A percentile compares a stretch with the other conserved stretches of the same genome.
Evolutionary conservation across 495 filamentous ascomycete genomes (phyloP).

Genomic region (Lindgomyces ingoldianus): DNA sequence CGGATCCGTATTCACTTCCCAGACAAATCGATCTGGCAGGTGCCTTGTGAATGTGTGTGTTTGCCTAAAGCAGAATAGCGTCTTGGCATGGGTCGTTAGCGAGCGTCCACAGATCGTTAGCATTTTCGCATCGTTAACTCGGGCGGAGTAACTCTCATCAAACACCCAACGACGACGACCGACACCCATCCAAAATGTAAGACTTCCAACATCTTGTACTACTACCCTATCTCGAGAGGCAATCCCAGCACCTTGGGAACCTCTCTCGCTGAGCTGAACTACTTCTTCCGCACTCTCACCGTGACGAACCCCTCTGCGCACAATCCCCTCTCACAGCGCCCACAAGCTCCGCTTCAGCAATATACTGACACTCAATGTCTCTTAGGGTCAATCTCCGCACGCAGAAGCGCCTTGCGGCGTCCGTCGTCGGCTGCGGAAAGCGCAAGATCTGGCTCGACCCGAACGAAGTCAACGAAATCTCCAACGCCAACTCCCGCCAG

Average conservation of each 20-base stretch:
- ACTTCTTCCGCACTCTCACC: conserved; percentile 8
- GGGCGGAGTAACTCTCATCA: conserved; percentile 20
- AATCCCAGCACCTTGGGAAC: not conserved
- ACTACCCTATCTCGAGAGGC: not conserved
- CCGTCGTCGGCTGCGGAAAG: conserved; percentile 97
- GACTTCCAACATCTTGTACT: conserved; percentile 35
- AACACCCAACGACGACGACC: conserved; percentile 40
- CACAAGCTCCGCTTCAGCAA: not conserved
- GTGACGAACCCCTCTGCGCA: conserved; percentile 25
- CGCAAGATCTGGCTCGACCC: conserved; percentile 99
- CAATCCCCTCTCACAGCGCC: conserved; percentile 6
- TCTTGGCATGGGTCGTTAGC: conserved; percentile 11
- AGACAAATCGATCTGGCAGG: no score
- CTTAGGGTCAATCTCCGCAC: conserved; percentile 97
- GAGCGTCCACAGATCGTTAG: no score
- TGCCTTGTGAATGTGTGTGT: not conserved
- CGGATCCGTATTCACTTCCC: not conserved
- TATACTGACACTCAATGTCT: conserved; percentile 31
- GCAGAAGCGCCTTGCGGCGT: conserved; percentile 99
- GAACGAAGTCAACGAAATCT: conserved; percentile 98
- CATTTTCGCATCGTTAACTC: not conserved
- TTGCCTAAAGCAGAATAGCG: not conserved
- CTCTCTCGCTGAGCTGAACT: conserved; percentile 1
- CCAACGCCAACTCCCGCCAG: conserved; percentile 99
- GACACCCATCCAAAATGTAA: conserved; percentile 59